Evolutionary conservation across 345 rosid species (phyloP).

Genomic region (Viola odorata): DNA sequence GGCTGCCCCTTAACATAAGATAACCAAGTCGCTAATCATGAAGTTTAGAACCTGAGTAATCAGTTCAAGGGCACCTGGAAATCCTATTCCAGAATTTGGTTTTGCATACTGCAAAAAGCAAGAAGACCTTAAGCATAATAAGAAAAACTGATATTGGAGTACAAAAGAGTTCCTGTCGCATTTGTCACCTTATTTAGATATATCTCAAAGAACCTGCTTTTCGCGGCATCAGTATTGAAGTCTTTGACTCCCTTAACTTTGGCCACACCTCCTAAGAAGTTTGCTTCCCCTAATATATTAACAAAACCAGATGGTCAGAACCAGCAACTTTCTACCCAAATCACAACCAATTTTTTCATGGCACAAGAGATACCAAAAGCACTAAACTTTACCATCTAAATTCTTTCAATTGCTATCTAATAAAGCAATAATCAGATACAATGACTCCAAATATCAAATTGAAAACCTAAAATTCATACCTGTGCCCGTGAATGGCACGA

Average conservation of each 20-base stretch:
- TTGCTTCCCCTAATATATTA: constrained; percentile 68
- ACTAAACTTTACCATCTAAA: too few species aligned
- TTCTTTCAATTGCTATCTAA: background rate
- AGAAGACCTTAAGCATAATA: constrained; percentile 8
- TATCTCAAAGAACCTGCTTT: constrained; percentile 85
- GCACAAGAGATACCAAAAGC: too few species aligned
- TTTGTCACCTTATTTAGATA: constrained; percentile 71
- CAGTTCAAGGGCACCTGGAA: constrained; percentile 90
- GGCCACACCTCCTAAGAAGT: constrained; percentile 89
- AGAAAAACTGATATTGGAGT: constrained; percentile 3
- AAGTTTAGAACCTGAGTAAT: constrained; percentile 55
- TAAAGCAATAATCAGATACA: background rate
- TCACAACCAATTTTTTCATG: too few species aligned
- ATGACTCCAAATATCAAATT: background rate
- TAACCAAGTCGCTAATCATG: background rate
- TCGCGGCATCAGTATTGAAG: constrained; percentile 59
- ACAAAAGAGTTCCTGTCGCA: constrained; percentile 3
- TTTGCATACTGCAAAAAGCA: constrained; percentile 59
- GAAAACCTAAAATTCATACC: constrained; percentile 30
- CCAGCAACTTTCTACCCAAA: background rate
- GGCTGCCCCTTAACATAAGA: background rate
- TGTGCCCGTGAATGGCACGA: constrained; percentile 85
- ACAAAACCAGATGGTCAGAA: background rate
- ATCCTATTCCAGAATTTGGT: constrained; percentile 93
- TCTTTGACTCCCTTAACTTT: constrained; percentile 68